phyloP scores from a whole-genome alignment of 306 rosid species.

The Vigna nakashimae region DNA sequence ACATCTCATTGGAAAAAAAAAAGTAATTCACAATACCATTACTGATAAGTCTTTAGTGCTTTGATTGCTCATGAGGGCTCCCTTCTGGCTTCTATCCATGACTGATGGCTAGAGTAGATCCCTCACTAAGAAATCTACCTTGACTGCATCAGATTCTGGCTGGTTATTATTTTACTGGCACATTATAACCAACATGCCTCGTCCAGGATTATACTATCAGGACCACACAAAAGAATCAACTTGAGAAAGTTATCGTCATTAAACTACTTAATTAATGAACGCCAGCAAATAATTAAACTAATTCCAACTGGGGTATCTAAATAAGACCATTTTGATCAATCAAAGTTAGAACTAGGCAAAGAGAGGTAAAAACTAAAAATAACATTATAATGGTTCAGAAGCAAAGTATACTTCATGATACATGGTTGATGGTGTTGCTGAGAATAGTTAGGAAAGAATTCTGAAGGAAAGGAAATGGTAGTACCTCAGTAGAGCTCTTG shows the following conservation, averaged over 20 bases:
- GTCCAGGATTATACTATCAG: too few species aligned
- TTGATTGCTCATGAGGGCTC: constrained; percentile 58
- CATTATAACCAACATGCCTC: too few species aligned
- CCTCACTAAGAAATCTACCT: constrained; percentile 37
- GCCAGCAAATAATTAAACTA: too few species aligned
- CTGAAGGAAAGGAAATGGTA: constrained; percentile 28
- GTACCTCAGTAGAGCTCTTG: constrained; percentile 48
- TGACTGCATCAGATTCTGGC: constrained; percentile 33
- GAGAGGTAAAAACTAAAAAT: too few species aligned
- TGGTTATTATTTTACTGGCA: too few species aligned
- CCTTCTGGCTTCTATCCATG: constrained; percentile 74
- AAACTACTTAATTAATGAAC: too few species aligned
- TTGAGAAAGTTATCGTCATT: too few species aligned
- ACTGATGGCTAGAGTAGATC: constrained; percentile 16
- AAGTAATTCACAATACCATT: constrained; percentile 50
- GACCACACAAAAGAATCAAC: too few species aligned
- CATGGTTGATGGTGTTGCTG: constrained; percentile 5
- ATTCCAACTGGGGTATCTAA: too few species aligned
- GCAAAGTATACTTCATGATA: background rate
- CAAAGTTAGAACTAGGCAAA: too few species aligned
- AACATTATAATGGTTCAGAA: constrained; percentile 8
- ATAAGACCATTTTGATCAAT: too few species aligned
- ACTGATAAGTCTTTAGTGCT: constrained; percentile 49
- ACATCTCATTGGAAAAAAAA: constrained; percentile 24
- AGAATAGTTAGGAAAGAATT: background rate